Base-by-base conservation (phyloP, 805 yeast genomes). In the Brettanomyces sp. region DNA sequence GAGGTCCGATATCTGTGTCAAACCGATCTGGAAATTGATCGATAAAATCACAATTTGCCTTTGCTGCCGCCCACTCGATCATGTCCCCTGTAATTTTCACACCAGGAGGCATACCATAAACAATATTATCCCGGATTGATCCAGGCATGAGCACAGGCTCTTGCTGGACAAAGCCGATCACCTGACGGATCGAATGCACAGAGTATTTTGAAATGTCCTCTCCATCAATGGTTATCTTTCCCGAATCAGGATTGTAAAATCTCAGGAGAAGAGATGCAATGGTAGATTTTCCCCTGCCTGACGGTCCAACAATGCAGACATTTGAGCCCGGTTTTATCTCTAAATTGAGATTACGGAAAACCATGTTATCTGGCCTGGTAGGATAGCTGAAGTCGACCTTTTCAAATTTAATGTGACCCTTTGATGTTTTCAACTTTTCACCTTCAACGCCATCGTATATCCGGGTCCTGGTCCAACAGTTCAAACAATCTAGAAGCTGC, bases 221-320 rank as follows among this genome's bases (percentile, higher is more conserved):
- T 12, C 78, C 79, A 51, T 89, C 91, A 36, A 91, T 72, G 23
- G 67, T 58, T 41, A 91, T 79, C n/a, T 61, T 56, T 14, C 98
- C 98, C 0, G 63, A 51, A 4, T 61, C 57, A 1, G 95, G 95
- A 57, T 87, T 95, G 63, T 91, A 91, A 60, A 86, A 86, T 47
- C 98, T 68, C 49, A 91, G 65, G 42, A 91, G 65, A 49, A 91
- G 66, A 28, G 93, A 84, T 9, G 93, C 77, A 11, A 91, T 79
- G 0, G 97, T 91, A 1, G 96, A 87, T 64, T 91, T 91, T 18
- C 98, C 98, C 45, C 95, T 80, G 2, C 98, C 98, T 12, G 95
- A 85, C 7, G 96, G 96, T 1, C 98, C 98, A 18, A 90, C 97
- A 52, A 91, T 79, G 59, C 96, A 90, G 13, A 90, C 84, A 55